These are phyloP conservation scores for Angophora floribunda DNA, from an alignment of 345 rosid genomes.

Conservation along the genomic window DNA sequence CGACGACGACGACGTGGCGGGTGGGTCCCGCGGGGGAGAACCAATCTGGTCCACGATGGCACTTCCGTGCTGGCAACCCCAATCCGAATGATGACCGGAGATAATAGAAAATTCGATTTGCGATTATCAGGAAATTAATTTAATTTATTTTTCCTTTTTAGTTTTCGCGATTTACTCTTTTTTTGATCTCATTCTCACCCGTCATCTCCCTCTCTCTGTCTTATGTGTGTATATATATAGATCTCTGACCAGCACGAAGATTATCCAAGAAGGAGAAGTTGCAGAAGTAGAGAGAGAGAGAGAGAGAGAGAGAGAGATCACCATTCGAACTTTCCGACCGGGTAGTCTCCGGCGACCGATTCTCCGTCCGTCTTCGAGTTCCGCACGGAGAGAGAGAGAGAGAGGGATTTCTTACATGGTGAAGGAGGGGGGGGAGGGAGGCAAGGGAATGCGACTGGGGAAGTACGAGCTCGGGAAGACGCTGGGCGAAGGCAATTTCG, in stretches of 20 bases:
- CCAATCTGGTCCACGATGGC: not conserved
- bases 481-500: slow-evolving; percentile 92
- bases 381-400: not conserved
- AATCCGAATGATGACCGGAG: not conserved
- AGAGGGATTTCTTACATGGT: not conserved
- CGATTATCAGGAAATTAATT: not conserved
- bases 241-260: not conserved
- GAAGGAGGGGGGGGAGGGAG: slow-evolving; percentile 1
- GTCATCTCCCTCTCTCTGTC: not conserved
- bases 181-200: not conserved
- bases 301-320: not conserved
- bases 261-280: not conserved
- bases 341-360: not conserved
- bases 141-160: not conserved
- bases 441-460: slow-evolving; percentile 66
- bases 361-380: not conserved
- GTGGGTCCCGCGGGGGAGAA: not conserved
- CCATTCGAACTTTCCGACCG: not conserved
- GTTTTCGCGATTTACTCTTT: not conserved
- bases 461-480: slow-evolving; percentile 88
- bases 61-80: not conserved
- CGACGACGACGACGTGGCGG: not conserved
- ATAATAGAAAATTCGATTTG: not conserved
- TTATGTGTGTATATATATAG: not conserved
- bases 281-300: not conserved